Evolutionary conservation across 768 basidiomycete species (phyloP).

Genomic region (Infundibulicybe gibba): DNA sequence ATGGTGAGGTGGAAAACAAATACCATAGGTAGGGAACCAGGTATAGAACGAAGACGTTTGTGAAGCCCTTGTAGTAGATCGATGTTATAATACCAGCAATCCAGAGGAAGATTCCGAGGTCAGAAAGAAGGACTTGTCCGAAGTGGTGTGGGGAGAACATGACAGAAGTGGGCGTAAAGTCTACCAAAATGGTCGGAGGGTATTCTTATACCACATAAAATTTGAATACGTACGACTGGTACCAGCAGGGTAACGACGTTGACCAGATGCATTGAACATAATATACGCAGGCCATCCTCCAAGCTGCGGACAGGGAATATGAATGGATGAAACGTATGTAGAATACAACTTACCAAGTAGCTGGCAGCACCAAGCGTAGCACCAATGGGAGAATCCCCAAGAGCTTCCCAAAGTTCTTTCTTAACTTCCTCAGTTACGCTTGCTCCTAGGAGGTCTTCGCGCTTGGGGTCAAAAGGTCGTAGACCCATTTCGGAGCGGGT

Average conservation of each 20-base stretch:
- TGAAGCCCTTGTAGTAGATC: slow-evolving; percentile 61
- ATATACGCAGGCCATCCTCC: slow-evolving; percentile 88
- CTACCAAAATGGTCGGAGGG: slow-evolving; percentile 18
- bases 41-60: slow-evolving; percentile 75
- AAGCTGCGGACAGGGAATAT: slow-evolving; percentile 36
- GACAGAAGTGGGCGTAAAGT: slow-evolving; percentile 74
- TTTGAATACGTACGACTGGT: slow-evolving; percentile 65
- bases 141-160: slow-evolving; percentile 87
- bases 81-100: slow-evolving; percentile 52
- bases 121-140: slow-evolving; percentile 74
- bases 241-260: slow-evolving; percentile 69
- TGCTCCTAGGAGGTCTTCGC: slow-evolving; percentile 62
- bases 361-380: slow-evolving; percentile 47
- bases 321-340: background rate
- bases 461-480: slow-evolving; percentile 61
- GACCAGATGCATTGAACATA: slow-evolving; percentile 80
- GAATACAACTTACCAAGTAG: slow-evolving; percentile 53
- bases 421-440: slow-evolving; percentile 64
- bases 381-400: slow-evolving; percentile 88
- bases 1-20: background rate
- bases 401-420: slow-evolving; percentile 76
- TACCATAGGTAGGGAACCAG: slow-evolving; percentile 86
- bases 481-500: slow-evolving; percentile 76
- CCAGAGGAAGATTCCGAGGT: slow-evolving; percentile 79
- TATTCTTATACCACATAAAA: background rate